A percentile compares a stretch with the other conserved stretches of the same genome.
Evolutionary conservation across 169 alveolate genomes (phyloP).

Genomic region (Perkinsus olseni): DNA sequence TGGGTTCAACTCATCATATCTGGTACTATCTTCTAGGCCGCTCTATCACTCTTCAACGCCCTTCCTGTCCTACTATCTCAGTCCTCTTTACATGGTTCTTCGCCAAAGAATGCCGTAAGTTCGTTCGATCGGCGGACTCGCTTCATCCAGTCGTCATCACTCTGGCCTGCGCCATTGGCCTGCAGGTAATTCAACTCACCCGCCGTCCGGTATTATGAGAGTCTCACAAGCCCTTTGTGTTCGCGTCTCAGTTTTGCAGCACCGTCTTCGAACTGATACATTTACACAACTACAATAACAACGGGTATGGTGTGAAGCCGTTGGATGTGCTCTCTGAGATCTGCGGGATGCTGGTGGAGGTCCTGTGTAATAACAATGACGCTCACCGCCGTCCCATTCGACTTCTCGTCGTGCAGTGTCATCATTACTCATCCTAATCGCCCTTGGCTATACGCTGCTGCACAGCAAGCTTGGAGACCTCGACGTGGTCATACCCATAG

Average conservation of each 20-base stretch:
- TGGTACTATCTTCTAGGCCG: not conserved
- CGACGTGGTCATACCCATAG: not conserved
- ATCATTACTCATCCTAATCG: not conserved
- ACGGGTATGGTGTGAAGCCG: constrained; percentile 2
- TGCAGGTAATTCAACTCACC: not conserved
- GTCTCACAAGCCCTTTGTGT: too few species aligned
- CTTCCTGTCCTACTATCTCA: too few species aligned
- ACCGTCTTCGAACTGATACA: not conserved
- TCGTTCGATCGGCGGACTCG: not conserved
- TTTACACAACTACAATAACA: not conserved
- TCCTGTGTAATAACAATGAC: not conserved
- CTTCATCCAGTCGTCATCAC: not conserved
- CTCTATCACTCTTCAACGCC: not conserved
- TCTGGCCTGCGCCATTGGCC: not conserved
- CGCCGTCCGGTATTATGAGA: too few species aligned
- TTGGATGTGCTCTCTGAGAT: not conserved
- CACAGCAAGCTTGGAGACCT: constrained; percentile 5
- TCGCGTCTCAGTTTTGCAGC: not conserved
- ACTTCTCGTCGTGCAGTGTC: not conserved
- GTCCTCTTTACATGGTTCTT: not conserved
- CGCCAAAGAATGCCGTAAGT: not conserved
- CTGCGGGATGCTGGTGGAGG: not conserved
- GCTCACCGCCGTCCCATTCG: not conserved
- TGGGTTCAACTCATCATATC: not conserved
- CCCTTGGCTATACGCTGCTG: not conserved